Base-by-base conservation (phyloP, 768 basidiomycete species). In the Pulveroboletus ravenelii region DNA sequence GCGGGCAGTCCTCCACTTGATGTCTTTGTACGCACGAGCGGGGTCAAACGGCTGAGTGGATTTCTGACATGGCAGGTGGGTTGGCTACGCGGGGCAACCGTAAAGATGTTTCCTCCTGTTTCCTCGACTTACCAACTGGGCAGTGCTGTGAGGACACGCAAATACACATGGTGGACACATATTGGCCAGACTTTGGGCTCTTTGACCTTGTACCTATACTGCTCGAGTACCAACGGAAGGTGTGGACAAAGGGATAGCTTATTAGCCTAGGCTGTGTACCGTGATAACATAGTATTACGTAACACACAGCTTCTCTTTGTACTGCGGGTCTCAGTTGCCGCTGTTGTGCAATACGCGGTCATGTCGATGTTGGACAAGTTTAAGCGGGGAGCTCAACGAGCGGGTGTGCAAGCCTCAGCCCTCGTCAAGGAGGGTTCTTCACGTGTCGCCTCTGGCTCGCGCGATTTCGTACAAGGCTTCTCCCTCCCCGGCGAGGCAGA, bases 21-120 rank as follows among this genome's bases (percentile, higher is more conserved):
- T 61, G 80, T 99, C 41, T 78, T 98, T 45, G 74, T 99, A 18
- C 80, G 96, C 37, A 96, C 94, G 0, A 93, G 91, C 45, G 92
- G 93, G 10, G 96, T 95, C 6, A 85, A 55, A 10, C 63, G 64
- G 7, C 5, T 66, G 8, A 66, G 64, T 61, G 92, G 96, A 58
- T 99, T 84, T 63, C 67, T 97, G 64, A 79, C 94, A 14, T 99
- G 95, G 96, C 96, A 99, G 88, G 94, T 89, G 50, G 51, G 81
- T 70, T 3, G 9, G 15, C 27, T 32, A 13, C 32, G 15, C 12
- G 32, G 13, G 14, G 32, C 25, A 6, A 27, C 25, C 25, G 25
- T 27, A 5, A 5, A 14, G 5, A 34, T 34, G 32, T 34, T 9
- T 31, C 30, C 10, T 31, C 30, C 30, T 30, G 10, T 13, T 13